These are phyloP conservation scores for California macrophylla DNA, from an alignment of 441 rosid genomes.

Conservation along the genomic window DNA sequence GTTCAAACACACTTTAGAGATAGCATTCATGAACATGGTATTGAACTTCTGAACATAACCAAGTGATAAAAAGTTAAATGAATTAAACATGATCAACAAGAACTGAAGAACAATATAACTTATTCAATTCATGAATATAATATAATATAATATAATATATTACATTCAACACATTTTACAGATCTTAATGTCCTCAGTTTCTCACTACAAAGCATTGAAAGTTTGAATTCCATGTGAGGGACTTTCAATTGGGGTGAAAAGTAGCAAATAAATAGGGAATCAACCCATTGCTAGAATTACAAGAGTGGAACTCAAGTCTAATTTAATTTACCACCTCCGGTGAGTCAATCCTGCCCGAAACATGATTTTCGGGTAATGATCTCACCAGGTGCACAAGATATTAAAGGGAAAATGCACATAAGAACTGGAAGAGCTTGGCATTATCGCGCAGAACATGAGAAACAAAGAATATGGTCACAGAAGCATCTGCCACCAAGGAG, in stretches of 20 bases:
- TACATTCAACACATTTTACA: slow-evolving; percentile 3
- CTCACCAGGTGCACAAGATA: slow-evolving; percentile 65
- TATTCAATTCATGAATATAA: background rate
- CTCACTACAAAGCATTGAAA: background rate
- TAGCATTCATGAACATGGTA: no score
- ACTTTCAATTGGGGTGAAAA: background rate
- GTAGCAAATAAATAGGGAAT: background rate
- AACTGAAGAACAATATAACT: background rate
- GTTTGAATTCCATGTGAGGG: background rate
- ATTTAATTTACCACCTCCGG: slow-evolving; percentile 74
- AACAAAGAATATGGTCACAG: slow-evolving; percentile 2
- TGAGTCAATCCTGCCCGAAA: slow-evolving; percentile 40
- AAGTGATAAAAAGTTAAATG: background rate
- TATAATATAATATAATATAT: no score
- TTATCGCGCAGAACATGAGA: slow-evolving; percentile 20
- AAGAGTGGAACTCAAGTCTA: slow-evolving; percentile 14
- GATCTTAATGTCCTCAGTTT: background rate
- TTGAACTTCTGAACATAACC: background rate
- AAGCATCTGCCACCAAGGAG: slow-evolving; percentile 3
- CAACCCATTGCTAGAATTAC: background rate
- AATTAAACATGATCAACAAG: background rate
- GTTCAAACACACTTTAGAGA: no score
- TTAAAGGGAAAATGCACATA: slow-evolving; percentile 19
- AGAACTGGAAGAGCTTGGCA: slow-evolving; percentile 26
- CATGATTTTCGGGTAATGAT: slow-evolving; percentile 31